Conservation (phyloP, 306 rosid species). For the Castanopsis chinensis region DNA sequence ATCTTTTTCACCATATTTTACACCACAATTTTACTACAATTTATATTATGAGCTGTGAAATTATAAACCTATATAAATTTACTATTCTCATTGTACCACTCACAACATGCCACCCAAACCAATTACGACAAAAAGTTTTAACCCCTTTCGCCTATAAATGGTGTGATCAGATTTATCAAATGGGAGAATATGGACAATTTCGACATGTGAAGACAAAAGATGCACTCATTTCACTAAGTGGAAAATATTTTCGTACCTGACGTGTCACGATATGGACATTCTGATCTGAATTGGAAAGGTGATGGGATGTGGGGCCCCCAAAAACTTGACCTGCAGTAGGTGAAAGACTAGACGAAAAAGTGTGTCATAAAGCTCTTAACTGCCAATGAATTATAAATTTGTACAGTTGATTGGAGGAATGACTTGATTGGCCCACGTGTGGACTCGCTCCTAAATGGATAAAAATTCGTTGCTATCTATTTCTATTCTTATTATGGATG, state of each 20-base stretch:
- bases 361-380: slow-evolving; percentile 1
- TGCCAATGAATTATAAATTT: background rate
- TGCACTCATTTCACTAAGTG: background rate
- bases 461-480: slow-evolving; percentile 34
- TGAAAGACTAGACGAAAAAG: background rate
- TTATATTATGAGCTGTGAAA: no score
- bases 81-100: no score
- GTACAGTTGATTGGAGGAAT: background rate
- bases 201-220: background rate
- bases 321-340: background rate
- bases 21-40: no score
- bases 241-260: background rate
- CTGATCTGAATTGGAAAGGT: background rate
- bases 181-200: background rate
- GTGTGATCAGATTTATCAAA: no score
- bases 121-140: no score
- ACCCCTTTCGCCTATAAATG: no score
- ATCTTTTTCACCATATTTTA: no score
- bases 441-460: background rate
- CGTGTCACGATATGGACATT: slow-evolving; percentile 20
- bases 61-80: no score
- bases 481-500: no score
- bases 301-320: slow-evolving; percentile 15
- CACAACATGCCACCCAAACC: no score
- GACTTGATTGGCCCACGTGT: slow-evolving; percentile 48